These are phyloP conservation scores for Rhododendron mucronatum DNA, from an alignment of 148 eudicot genomes.

Conservation along the genomic window DNA sequence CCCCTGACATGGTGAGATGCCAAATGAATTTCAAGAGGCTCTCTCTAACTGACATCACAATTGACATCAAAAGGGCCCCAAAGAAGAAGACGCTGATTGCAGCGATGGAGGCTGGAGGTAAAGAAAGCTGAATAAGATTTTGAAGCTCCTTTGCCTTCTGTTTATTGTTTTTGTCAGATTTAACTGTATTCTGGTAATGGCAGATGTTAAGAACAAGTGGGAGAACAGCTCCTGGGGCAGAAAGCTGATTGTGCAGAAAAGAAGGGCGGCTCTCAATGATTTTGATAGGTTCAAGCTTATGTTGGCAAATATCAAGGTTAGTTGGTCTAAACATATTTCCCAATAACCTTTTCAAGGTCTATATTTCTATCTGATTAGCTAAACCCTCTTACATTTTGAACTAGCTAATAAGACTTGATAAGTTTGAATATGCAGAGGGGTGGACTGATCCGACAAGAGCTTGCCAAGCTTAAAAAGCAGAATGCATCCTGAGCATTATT, in stretches of 20 bases:
- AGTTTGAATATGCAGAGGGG: too few relatives aligned
- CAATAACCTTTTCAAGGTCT: too few relatives aligned
- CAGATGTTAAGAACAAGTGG: slow-evolving; percentile 60
- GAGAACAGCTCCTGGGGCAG: slow-evolving; percentile 57
- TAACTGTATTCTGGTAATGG: not conserved
- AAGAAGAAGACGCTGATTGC: slow-evolving; percentile 38
- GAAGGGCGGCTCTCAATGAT: slow-evolving; percentile 49
- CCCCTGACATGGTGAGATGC: slow-evolving; percentile 45
- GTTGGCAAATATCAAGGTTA: slow-evolving; percentile 55
- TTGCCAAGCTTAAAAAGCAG: slow-evolving; percentile 53
- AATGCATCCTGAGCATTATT: slow-evolving; percentile 20
- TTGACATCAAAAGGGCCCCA: slow-evolving; percentile 44
- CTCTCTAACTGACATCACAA: slow-evolving; percentile 44
- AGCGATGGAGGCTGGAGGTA: slow-evolving; percentile 38
- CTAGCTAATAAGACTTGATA: not conserved
- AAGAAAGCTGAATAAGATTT: too few relatives aligned
- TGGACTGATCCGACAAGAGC: slow-evolving; percentile 27
- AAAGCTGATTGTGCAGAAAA: slow-evolving; percentile 55
- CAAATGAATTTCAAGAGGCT: slow-evolving; percentile 64
- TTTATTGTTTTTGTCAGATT: not conserved
- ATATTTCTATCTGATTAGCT: not conserved
- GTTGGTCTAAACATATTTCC: too few relatives aligned
- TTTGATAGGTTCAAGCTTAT: slow-evolving; percentile 58
- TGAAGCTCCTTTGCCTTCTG: slow-evolving; percentile 8
- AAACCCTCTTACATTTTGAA: not conserved